phyloP scores from a whole-genome alignment of 2,329 filamentous ascomycete species.

The Fragosphaeria purpurea region DNA sequence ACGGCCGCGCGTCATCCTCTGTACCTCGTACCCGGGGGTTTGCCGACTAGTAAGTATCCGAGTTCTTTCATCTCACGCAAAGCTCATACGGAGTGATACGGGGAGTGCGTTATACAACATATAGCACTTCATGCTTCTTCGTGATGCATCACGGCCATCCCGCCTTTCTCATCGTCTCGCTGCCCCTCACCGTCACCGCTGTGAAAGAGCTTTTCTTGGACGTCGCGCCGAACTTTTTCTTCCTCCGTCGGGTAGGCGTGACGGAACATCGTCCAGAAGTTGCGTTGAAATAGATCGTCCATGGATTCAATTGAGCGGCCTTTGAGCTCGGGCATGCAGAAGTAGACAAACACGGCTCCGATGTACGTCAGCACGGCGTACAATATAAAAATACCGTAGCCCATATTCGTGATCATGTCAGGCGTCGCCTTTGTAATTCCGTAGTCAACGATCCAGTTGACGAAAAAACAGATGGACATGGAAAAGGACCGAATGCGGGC shows the following conservation, averaged over 20 bases:
- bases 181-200: too few relatives aligned
- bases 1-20: too few relatives aligned
- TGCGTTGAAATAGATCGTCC: conserved; percentile 33
- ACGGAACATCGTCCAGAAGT: conserved; percentile 30
- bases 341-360: conserved; percentile 17
- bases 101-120: too few relatives aligned
- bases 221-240: conserved; percentile 11
- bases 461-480: conserved; percentile 20
- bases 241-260: conserved; percentile 26
- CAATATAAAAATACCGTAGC: conserved; percentile 26
- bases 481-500: conserved; percentile 21
- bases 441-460: conserved; percentile 26
- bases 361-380: conserved; percentile 26
- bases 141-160: too few relatives aligned
- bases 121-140: too few relatives aligned
- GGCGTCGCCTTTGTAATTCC: conserved; percentile 23
- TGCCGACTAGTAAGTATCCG: too few relatives aligned
- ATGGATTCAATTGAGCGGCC: conserved; percentile 39
- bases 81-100: too few relatives aligned
- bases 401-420: conserved; percentile 25
- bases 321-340: conserved; percentile 37
- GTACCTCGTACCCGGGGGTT: too few relatives aligned
- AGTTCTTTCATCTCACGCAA: too few relatives aligned
- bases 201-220: conserved; percentile 3
- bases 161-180: too few relatives aligned